These are phyloP conservation scores for Euclidium syriacum DNA, from an alignment of 345 rosid species.

Conservation along the genomic window DNA sequence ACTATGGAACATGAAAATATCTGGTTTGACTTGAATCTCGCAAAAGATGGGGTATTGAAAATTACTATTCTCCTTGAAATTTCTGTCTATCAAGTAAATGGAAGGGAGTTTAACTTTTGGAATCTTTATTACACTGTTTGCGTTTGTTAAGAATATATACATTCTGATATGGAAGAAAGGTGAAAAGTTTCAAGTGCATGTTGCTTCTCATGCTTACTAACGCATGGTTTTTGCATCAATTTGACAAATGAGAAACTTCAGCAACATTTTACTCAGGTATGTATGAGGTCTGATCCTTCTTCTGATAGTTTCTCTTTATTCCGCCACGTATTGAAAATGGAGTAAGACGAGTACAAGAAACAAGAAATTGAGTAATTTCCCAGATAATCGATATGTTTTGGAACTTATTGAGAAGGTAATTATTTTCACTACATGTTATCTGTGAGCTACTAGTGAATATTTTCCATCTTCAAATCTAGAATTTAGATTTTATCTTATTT, in stretches of 20 bases:
- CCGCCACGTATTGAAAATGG: slow-evolving; percentile 90
- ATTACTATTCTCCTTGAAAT: background rate
- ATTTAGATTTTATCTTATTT: too few species aligned
- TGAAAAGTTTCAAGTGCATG: background rate
- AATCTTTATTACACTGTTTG: background rate
- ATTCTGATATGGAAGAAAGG: slow-evolving; percentile 1
- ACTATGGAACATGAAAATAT: too few species aligned
- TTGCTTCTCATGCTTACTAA: slow-evolving; percentile 25
- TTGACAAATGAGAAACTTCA: slow-evolving; percentile 98
- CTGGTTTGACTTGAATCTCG: background rate
- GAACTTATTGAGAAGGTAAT: slow-evolving; percentile 96
- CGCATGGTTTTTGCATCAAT: slow-evolving; percentile 64
- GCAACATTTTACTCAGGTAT: slow-evolving; percentile 98
- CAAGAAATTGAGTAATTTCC: slow-evolving; percentile 89
- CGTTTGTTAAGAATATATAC: background rate
- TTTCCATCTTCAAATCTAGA: too few species aligned
- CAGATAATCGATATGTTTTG: slow-evolving; percentile 75
- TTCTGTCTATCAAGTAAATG: background rate
- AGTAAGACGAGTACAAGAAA: slow-evolving; percentile 94
- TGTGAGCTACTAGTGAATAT: too few species aligned
- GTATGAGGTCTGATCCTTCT: slow-evolving; percentile 55
- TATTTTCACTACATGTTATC: slow-evolving; percentile 23
- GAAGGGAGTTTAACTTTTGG: background rate
- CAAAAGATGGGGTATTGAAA: background rate
- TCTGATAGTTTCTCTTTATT: slow-evolving; percentile 21